Conservation (phyloP, 495 filamentous ascomycete genomes). For the Podospora tetraspora region DNA sequence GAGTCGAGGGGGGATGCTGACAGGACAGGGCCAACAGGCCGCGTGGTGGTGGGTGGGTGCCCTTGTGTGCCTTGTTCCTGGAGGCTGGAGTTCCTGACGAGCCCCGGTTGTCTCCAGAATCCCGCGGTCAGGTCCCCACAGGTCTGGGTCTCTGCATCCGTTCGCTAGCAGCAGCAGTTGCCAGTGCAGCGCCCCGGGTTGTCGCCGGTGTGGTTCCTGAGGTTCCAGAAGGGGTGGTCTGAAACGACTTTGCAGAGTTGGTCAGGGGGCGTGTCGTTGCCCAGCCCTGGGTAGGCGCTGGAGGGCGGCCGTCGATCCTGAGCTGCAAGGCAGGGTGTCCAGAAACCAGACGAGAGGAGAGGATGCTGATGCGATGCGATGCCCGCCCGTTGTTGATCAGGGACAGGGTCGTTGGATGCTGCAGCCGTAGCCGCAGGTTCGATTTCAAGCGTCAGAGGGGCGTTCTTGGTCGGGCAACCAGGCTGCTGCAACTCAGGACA, state of each 20-base stretch:
- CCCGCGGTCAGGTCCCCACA: not conserved
- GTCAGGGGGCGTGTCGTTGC: constrained; percentile 4
- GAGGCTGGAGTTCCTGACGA: constrained; percentile 1
- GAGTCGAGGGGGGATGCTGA: not conserved
- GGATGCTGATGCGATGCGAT: not conserved
- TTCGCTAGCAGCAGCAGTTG: constrained; percentile 6
- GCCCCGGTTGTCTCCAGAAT: not conserved
- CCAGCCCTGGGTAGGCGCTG: not conserved
- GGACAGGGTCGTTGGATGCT: not conserved
- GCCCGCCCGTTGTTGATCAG: not conserved
- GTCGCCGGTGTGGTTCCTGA: constrained; percentile 9
- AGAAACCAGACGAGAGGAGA: not conserved
- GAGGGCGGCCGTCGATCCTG: not conserved
- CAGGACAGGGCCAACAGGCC: not conserved
- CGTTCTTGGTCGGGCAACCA: not conserved
- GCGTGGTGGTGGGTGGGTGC: not conserved
- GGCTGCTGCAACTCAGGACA: not conserved
- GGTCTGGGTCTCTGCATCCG: not conserved
- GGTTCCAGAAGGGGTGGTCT: constrained; percentile 21
- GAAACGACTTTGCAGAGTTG: constrained; percentile 20
- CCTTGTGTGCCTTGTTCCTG: constrained; percentile 6
- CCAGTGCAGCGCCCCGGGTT: constrained; percentile 12
- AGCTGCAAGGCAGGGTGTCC: not conserved
- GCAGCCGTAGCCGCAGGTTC: no score
- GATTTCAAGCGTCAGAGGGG: not conserved